phyloP scores from a whole-genome alignment of 352 stramenopile species.

The Aphanomyces invadans region DNA sequence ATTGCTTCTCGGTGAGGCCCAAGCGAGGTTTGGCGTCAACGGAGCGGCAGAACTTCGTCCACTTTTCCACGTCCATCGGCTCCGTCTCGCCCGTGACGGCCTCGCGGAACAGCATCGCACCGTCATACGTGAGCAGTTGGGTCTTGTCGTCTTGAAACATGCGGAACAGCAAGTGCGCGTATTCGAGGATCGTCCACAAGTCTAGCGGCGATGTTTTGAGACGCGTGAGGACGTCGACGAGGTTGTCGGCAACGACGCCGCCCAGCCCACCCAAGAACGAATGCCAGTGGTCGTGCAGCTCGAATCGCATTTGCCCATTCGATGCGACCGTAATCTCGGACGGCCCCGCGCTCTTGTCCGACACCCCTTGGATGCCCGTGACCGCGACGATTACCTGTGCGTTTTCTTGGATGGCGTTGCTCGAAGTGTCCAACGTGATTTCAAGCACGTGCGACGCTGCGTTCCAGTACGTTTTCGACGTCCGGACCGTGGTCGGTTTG shows the following conservation, averaged over 20 bases:
- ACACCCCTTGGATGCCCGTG: slow-evolving; percentile 18
- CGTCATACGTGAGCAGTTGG: slow-evolving; percentile 28
- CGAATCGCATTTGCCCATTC: slow-evolving; percentile 34
- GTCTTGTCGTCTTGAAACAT: slow-evolving; percentile 32
- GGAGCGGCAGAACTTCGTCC: slow-evolving; percentile 34
- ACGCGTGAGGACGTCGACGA: slow-evolving; percentile 38
- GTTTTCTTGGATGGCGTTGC: slow-evolving; percentile 30
- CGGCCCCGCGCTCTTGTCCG: slow-evolving; percentile 32
- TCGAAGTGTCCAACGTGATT: slow-evolving; percentile 26
- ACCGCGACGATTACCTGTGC: slow-evolving; percentile 33
- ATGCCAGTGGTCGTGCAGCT: slow-evolving; percentile 48
- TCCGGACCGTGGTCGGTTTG: neutral
- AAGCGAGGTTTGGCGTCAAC: slow-evolving; percentile 33
- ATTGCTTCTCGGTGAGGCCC: slow-evolving; percentile 42
- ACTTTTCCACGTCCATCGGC: slow-evolving; percentile 29
- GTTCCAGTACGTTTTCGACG: neutral
- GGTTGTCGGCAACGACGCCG: slow-evolving; percentile 36
- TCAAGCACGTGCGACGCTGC: slow-evolving; percentile 5
- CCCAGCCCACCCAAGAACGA: slow-evolving; percentile 44
- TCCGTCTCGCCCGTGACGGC: slow-evolving; percentile 35
- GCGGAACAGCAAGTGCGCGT: slow-evolving; percentile 43
- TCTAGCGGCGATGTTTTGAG: slow-evolving; percentile 40
- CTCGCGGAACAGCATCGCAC: slow-evolving; percentile 36
- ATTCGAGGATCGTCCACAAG: slow-evolving; percentile 50
- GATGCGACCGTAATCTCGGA: slow-evolving; percentile 37